A percentile compares a stretch with the other conserved stretches of the same genome.
phyloP scores from a whole-genome alignment of 352 stramenopile genomes.

The Phytophthora rubi region DNA sequence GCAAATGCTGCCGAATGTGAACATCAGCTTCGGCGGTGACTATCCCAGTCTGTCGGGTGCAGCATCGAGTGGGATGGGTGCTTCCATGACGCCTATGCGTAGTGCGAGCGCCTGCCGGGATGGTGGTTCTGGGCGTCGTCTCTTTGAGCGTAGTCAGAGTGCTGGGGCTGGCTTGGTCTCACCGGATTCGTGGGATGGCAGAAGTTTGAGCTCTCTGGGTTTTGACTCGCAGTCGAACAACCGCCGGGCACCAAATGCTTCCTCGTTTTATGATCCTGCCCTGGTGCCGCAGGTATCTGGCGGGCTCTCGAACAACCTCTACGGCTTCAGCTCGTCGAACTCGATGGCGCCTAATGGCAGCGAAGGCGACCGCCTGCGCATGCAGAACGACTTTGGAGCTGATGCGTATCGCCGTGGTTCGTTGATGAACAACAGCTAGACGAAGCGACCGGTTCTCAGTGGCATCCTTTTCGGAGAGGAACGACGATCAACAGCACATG shows the following conservation, averaged over 20 bases:
- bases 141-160: conserved; percentile 51
- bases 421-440: conserved; percentile 59
- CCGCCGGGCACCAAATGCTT: conserved; percentile 27
- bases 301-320: conserved; percentile 43
- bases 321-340: conserved; percentile 37
- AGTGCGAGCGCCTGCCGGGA: conserved; percentile 21
- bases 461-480: not conserved
- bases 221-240: conserved; percentile 30
- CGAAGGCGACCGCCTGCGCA: conserved; percentile 36
- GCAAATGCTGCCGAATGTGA: conserved; percentile 90
- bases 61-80: conserved; percentile 16
- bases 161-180: conserved; percentile 25
- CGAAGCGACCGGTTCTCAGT: not conserved
- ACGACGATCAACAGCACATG: conserved; percentile 4
- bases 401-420: conserved; percentile 51
- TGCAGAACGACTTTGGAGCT: conserved; percentile 42
- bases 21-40: conserved; percentile 87
- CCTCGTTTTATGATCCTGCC: conserved; percentile 62
- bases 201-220: conserved; percentile 37
- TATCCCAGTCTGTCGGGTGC: conserved; percentile 40
- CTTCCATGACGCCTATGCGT: conserved; percentile 11
- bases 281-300: conserved; percentile 46
- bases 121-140: conserved; percentile 32
- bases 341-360: conserved; percentile 34
- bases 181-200: conserved; percentile 38